Evolutionary conservation across 2,329 filamentous ascomycete species (phyloP).

Genomic region (Alternaria viburni): DNA sequence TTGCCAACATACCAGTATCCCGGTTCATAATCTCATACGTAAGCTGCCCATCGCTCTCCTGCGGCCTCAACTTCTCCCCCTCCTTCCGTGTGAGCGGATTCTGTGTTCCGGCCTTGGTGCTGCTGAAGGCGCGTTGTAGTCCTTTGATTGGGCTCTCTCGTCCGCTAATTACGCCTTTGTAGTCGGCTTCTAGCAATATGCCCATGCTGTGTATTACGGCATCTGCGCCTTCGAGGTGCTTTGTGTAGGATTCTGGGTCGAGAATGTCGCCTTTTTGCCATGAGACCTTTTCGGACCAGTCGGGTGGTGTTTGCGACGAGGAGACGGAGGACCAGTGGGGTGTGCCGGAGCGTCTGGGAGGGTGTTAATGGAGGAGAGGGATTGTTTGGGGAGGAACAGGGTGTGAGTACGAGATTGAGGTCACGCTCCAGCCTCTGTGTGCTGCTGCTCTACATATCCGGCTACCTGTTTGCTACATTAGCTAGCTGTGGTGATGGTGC

Average conservation of each 20-base stretch:
- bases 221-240: conserved; percentile 76
- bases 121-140: conserved; percentile 77
- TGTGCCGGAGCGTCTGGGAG: conserved; percentile 80
- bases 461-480: conserved; percentile 55
- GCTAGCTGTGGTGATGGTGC: not conserved
- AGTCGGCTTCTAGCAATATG: conserved; percentile 95
- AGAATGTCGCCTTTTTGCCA: conserved; percentile 93
- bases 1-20: conserved; percentile 63
- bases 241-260: conserved; percentile 77
- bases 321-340: conserved; percentile 84
- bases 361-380: not conserved
- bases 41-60: conserved; percentile 74
- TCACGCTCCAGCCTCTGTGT: conserved; percentile 87
- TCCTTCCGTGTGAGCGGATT: conserved; percentile 72
- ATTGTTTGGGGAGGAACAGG: too few relatives aligned
- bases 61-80: conserved; percentile 65
- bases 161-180: conserved; percentile 89
- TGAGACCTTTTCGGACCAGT: conserved; percentile 81
- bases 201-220: conserved; percentile 95
- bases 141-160: conserved; percentile 81
- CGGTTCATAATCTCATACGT: conserved; percentile 99
- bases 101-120: conserved; percentile 65
- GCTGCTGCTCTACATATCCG: conserved; percentile 92
- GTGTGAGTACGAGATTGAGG: conserved; percentile 94
- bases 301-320: conserved; percentile 71